These are phyloP conservation scores for Cladosporium sp. DNA, from an alignment of 2,329 filamentous ascomycete genomes.

Conservation along the genomic window DNA sequence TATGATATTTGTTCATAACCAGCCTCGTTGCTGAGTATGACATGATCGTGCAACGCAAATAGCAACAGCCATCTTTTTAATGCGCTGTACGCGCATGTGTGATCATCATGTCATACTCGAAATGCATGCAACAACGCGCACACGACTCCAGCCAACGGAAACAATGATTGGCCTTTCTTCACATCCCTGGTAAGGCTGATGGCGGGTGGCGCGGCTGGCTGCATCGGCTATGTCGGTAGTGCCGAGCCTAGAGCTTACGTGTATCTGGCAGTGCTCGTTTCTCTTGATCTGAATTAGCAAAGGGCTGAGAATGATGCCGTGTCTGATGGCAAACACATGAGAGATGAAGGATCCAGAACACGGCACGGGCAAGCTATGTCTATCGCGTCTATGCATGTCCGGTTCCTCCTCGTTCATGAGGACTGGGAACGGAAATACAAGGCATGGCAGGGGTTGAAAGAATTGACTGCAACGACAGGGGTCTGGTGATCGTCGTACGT, in stretches of 20 bases:
- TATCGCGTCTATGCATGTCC: neutral
- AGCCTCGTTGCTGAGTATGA: neutral
- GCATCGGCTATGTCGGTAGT: neutral
- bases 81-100: neutral
- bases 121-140: neutral
- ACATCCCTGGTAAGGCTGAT: constrained; percentile 2
- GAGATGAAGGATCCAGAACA: neutral
- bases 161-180: neutral
- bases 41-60: neutral
- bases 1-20: neutral
- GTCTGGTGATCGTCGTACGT: neutral
- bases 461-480: neutral
- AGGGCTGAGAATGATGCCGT: neutral
- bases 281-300: neutral
- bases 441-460: neutral
- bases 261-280: neutral
- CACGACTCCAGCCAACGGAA: neutral
- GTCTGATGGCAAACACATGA: neutral
- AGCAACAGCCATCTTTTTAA: neutral
- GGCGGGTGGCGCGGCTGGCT: neutral
- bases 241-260: constrained; percentile 3
- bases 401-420: neutral
- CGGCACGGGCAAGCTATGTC: neutral
- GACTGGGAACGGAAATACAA: neutral
- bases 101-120: neutral